Base-by-base conservation (phyloP, 257 asterid genomes). In the Coffea eugenioides region DNA sequence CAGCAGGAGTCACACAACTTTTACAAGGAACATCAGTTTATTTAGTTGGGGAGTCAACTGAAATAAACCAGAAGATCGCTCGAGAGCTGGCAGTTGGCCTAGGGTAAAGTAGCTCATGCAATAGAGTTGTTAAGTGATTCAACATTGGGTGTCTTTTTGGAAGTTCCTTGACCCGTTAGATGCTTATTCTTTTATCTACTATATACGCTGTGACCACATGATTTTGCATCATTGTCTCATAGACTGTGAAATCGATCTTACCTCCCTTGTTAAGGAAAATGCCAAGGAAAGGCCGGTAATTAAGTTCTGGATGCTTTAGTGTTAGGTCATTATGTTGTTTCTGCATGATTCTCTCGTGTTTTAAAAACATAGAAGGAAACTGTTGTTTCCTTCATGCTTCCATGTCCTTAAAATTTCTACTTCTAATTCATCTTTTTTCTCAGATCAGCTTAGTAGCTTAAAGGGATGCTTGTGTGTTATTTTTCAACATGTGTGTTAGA, bases 31-130 rank as follows among this genome's bases (percentile, higher is more conserved):
- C 97, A 76, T 89, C 99, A 23, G 80, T 95, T 48, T 92, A 88
- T 84, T 54, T 95, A 79, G 99, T 93, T 81, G 99, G 99, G 73
- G 97, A 91, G 84, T 93, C 99, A 20, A 86, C 97, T 61, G 97
- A 95, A 71, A 92, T 91, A 75, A 95, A 93, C 89, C 82, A 91
- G 83, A 91, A 83, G 84, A 83, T 95, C 84, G 95, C 97, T 80
- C 92, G 92, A 86, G 99, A 95, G 85, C 77, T 93, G 57, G 97
- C 98, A 0, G 97, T 91, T 81, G 98, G 94, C 82, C 89, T 95
- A 84, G 97, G 98, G 98, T 95, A 88, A 69, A 89, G 49, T 72
- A 48, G 57, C 34, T 49, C 21, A 72, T 12, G 18, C 15, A 14
- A 52, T 52, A 14, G 20, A 54, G 5, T 54, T 4, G 23, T 14